Evolutionary conservation across 805 yeast species (phyloP), one percentile per base, ranked within the genome.

Genomic region (Lachancea cidri): DNA sequence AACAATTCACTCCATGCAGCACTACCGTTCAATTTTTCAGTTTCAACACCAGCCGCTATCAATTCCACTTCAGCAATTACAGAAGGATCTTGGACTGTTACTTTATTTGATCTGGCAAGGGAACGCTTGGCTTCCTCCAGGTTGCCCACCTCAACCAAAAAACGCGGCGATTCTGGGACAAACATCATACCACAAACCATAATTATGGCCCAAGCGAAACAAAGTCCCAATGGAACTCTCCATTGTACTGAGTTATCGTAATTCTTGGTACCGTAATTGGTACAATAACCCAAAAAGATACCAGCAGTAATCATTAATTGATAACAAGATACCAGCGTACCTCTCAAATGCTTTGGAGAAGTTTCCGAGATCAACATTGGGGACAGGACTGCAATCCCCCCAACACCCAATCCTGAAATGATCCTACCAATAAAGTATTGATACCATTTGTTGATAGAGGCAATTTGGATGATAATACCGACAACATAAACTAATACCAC

Each of bases 151-250:
- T 77, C 80, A 43, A 77, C 68, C 61, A 81, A 71, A 64, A 59
- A 82, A 62, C 88, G 70, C 55, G 88, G 86, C 17, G 86, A 80
- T 68, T 83, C 89, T 38, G 88, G 88, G 75, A 81, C 81, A 52
- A 73, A 68, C 19, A 56, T 43, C 65, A 66, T 62, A 46, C 63
- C 70, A 24, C 49, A 51, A 40, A 67, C 47, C 70, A 67, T 61
- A 42, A 62, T 47, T 29, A 67, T 41, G 20, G 71, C 72, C 72
- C 74, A 74, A 27, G 66, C 64, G 53, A 73, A 74, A 51, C 73
- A 67, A 45, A 79, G 62, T 45, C 83, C 83, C 57, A 82, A 68
- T 39, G 84, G 85, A 47, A 82, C 71, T 76, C 88, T 79, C 88
- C 89, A 83, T 67, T 79, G 84, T 11, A 63, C 85, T 19, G 62